Percentiles rank a stretch among this genome's conserved stretches.
phyloP scores from a whole-genome alignment of 345 rosid species.

The Eucalyptus pumila region DNA sequence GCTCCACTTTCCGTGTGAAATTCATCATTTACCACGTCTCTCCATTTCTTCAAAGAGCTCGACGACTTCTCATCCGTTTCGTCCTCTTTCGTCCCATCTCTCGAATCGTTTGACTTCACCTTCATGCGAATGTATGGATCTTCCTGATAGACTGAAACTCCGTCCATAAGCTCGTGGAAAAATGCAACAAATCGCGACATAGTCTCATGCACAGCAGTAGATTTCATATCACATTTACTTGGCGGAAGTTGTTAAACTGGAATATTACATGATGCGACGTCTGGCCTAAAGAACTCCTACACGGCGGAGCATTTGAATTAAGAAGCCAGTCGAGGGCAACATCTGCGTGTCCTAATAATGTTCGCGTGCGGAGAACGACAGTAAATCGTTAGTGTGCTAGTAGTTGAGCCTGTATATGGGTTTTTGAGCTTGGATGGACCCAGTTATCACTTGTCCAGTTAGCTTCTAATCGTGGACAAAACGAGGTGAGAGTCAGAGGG shows the following conservation, averaged over 20 bases:
- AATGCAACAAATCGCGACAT: neutral
- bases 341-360: neutral
- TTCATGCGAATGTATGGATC: neutral
- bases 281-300: neutral
- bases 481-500: neutral
- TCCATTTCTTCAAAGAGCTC: neutral
- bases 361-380: neutral
- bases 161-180: neutral
- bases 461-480: neutral
- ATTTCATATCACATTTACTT: neutral
- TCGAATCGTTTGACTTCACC: neutral
- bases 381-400: neutral
- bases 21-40: neutral
- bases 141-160: neutral
- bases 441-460: neutral
- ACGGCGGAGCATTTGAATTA: neutral
- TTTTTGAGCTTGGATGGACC: neutral
- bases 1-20: neutral
- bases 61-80: neutral
- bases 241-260: neutral
- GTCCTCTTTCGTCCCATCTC: neutral
- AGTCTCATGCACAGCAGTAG: neutral
- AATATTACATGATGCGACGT: neutral
- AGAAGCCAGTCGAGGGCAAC: neutral
- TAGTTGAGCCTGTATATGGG: neutral